Base-by-base conservation (phyloP, 208 protist species). In the Endotrypanum monterogeii region DNA sequence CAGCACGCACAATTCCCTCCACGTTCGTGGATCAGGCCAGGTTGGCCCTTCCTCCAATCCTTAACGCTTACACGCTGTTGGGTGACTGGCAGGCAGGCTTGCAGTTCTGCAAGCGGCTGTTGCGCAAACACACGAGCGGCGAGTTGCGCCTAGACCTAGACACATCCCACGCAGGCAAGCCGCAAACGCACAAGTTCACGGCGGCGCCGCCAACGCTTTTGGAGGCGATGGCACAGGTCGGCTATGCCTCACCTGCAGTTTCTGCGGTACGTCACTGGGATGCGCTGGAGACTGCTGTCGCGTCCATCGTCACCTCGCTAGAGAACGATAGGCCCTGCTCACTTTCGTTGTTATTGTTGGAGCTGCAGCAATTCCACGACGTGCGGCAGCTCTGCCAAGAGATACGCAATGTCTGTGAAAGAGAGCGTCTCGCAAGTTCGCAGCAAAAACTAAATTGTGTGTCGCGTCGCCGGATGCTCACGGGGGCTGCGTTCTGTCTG, bases 401-500 rank as follows among this genome's bases (percentile, higher is more conserved):
- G 35, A 23, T 82, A 37, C 76, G 44, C 8, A 23, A 44, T 28
- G 39, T 32, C 41, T 30, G 32, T 41, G 28, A 4, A 1, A 1
- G 48, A 2, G 4, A 58, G 20, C 44, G 39, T 44, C 54, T 16
- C 30, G 46, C 18, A 14, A 30, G 70, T 8, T 8, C 14, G 30
- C 72, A 72, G 30, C 46, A 41, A 25, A 46, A 28, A 44, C 71
- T 81, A 0, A 52, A 67, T 30, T 20, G 23, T 30, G 37, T 76
- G 44, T 78, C 65, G 3, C 62, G 73, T 46, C 62, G 76, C 23
- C 76, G 82, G 16, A 79, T 76, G 75, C 73, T 91, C 52, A 44
- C 94, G 48, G 86, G 92, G 18, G 80, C 82, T 6, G 83, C 83
- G 18, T 95, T 94, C 61, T 70, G 76, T 28, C 76, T 93, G 7